These are phyloP conservation scores for Voacanga thouarsii DNA, from an alignment of 257 asterid species.

Conservation along the genomic window DNA sequence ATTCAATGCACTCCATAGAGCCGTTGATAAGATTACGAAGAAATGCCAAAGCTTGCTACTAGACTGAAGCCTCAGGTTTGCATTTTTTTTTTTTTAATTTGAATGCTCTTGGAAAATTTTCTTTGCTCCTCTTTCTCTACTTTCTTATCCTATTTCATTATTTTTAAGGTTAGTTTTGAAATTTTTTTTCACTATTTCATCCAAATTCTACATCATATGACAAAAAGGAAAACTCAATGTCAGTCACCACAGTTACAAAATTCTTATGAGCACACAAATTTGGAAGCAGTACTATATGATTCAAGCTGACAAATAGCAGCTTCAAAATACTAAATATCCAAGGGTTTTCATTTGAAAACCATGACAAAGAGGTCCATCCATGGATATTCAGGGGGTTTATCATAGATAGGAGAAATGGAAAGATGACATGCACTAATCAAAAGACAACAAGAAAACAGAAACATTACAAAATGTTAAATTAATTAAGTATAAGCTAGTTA, in stretches of 20 bases:
- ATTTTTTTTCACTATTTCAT: too few relatives aligned
- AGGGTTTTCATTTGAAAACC: neutral
- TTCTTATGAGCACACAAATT: neutral
- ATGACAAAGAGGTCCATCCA: neutral
- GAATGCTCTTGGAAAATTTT: conserved; percentile 23
- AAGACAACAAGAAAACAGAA: neutral
- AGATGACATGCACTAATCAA: neutral
- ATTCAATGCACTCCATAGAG: conserved; percentile 47
- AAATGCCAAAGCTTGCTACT: conserved; percentile 82
- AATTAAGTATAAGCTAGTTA: neutral
- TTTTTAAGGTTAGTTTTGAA: too few relatives aligned
- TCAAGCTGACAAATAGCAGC: neutral
- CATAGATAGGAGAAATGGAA: neutral
- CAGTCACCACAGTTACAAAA: neutral
- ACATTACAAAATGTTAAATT: neutral
- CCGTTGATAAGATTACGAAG: conserved; percentile 83
- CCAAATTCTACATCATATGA: too few relatives aligned
- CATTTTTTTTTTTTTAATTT: conserved; percentile 20
- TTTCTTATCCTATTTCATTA: too few relatives aligned
- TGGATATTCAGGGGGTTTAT: neutral
- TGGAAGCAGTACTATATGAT: neutral
- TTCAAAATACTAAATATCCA: neutral
- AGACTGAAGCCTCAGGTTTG: conserved; percentile 86
- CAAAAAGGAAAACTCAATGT: conserved; percentile 20
- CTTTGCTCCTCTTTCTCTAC: too few relatives aligned